phyloP scores from a whole-genome alignment of 106 monocot genomes.

The Cymbidium sinense region DNA sequence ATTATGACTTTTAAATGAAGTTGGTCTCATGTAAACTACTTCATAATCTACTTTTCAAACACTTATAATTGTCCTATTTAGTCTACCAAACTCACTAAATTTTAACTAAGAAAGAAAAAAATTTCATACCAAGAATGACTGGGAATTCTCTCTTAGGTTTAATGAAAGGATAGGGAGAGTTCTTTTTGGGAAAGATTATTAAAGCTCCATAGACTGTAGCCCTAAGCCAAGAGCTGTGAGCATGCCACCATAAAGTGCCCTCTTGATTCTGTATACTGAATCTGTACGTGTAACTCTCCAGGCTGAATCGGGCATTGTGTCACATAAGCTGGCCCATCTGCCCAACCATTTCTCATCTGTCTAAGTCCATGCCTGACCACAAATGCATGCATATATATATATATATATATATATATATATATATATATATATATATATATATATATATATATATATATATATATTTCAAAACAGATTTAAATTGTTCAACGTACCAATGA shows the following conservation, averaged over 20 bases:
- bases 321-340: conserved; percentile 52
- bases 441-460: no score
- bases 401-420: background rate
- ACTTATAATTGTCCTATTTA: background rate
- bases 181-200: conserved; percentile 33
- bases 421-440: no score
- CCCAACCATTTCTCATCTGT: conserved; percentile 47
- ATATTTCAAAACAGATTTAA: background rate
- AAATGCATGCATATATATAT: background rate
- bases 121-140: conserved; percentile 33
- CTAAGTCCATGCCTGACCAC: conserved; percentile 48
- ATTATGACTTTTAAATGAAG: background rate
- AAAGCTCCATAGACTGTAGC: conserved; percentile 60
- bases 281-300: conserved; percentile 50
- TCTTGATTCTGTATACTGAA: conserved; percentile 44
- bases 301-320: conserved; percentile 65
- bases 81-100: no score
- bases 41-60: no score
- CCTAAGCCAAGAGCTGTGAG: conserved; percentile 51
- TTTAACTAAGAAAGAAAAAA: no score
- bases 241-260: conserved; percentile 67
- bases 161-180: conserved; percentile 36
- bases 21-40: no score
- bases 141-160: conserved; percentile 44
- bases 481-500: conserved; percentile 26